A percentile compares a stretch with the other conserved stretches of the same genome.
Conservation (phyloP, 2,329 filamentous ascomycete species). For the Myriosclerotinia scirpicola region DNA sequence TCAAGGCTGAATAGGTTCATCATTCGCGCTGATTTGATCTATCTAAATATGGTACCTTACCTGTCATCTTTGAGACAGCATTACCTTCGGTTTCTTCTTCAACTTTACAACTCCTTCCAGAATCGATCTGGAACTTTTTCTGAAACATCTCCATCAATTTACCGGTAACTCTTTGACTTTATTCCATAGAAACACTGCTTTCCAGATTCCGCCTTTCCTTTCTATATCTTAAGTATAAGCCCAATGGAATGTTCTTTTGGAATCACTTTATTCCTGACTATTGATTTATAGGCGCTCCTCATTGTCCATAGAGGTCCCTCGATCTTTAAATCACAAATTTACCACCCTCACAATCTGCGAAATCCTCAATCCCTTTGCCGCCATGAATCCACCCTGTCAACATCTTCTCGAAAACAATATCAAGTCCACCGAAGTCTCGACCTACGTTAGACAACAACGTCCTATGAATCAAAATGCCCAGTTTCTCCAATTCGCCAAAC, state of each 20-base stretch:
- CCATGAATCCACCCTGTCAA: constrained; percentile 7
- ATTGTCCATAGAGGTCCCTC: not conserved
- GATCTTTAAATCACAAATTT: not conserved
- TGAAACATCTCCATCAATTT: not conserved
- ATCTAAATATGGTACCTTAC: not conserved
- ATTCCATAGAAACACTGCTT: not conserved
- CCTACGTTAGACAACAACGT: constrained; percentile 1
- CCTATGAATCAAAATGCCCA: constrained; percentile 1
- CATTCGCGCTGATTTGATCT: not conserved
- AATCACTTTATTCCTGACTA: not conserved
- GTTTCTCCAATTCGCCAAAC: constrained; percentile 15
- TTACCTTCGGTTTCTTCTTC: not conserved
- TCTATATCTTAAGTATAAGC: not conserved
- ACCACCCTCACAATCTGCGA: not conserved
- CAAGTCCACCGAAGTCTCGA: not conserved
- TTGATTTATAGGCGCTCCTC: not conserved
- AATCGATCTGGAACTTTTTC: not conserved
- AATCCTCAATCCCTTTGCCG: not conserved
- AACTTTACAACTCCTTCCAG: not conserved
- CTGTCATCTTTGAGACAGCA: not conserved
- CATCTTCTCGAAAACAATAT: constrained; percentile 11
- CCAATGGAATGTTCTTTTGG: not conserved
- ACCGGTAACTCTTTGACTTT: not conserved
- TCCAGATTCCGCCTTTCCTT: not conserved
- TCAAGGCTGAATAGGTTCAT: not conserved